Conservation (phyloP, 2,329 filamentous ascomycete genomes). For the Lachnellula arida region DNA sequence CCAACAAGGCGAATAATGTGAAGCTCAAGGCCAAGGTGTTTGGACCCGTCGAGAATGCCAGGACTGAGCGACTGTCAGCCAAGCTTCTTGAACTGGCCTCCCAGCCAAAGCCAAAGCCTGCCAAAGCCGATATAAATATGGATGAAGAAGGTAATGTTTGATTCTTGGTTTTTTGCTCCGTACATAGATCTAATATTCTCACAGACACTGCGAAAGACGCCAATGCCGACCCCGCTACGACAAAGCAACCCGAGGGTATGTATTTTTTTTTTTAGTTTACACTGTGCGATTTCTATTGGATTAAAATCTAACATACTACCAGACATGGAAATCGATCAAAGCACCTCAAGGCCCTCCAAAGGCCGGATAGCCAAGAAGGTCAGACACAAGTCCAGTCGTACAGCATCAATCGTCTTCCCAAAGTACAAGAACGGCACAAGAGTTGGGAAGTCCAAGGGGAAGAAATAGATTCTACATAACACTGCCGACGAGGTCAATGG, state of each 20-base stretch:
- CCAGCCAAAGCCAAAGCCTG: slow-evolving; percentile 62
- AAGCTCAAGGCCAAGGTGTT: slow-evolving; percentile 78
- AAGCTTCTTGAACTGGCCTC: slow-evolving; percentile 78
- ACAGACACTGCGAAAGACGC: slow-evolving; percentile 16
- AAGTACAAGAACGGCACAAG: slow-evolving; percentile 50
- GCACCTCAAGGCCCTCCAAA: slow-evolving; percentile 38
- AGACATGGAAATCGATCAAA: slow-evolving; percentile 55
- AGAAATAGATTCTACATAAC: slow-evolving; percentile 15
- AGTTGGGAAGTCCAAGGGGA: slow-evolving; percentile 32
- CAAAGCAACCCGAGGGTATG: slow-evolving; percentile 26
- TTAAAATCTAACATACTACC: slow-evolving; percentile 5
- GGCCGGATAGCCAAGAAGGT: slow-evolving; percentile 52
- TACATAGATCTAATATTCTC: slow-evolving; percentile 7
- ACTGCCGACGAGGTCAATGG: background rate
- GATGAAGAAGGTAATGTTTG: slow-evolving; percentile 34
- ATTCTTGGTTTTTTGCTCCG: background rate
- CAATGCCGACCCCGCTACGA: slow-evolving; percentile 9
- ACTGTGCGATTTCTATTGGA: background rate
- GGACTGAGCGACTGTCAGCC: slow-evolving; percentile 77
- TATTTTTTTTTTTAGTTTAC: background rate
- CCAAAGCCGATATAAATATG: slow-evolving; percentile 47
- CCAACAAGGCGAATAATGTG: slow-evolving; percentile 77
- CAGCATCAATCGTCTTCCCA: slow-evolving; percentile 56
- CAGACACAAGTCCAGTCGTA: slow-evolving; percentile 37
- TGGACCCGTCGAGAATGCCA: slow-evolving; percentile 72